Conservation (phyloP, 192 early-diverging fungal genomes). For the Entomortierella chlamydospora region DNA sequence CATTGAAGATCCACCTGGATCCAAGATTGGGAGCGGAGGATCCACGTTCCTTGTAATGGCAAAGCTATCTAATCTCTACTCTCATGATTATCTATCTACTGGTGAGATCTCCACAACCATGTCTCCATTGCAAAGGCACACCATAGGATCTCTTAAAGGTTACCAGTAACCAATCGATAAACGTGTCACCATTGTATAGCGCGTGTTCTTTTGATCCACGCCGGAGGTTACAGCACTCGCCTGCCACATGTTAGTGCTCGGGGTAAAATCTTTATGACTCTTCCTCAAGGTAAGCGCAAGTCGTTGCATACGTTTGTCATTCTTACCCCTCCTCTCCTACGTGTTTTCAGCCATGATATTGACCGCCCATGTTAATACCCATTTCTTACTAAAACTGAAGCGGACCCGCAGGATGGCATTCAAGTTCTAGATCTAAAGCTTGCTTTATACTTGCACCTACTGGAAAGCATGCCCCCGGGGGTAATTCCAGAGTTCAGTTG, state of each 20-base stretch:
- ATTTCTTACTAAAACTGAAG: conserved; percentile 6
- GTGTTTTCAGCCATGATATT: background rate
- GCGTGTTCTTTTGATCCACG: conserved; percentile 50
- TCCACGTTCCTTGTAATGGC: conserved; percentile 54
- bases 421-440: conserved; percentile 35
- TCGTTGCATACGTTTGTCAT: background rate
- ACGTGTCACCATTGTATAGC: conserved; percentile 4
- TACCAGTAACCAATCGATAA: background rate
- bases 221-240: conserved; percentile 57
- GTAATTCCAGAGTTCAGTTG: background rate
- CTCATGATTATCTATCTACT: conserved; percentile 10
- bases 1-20: conserved; percentile 50
- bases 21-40: conserved; percentile 56
- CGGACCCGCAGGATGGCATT: conserved; percentile 23
- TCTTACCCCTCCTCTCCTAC: too few relatives aligned
- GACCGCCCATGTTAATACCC: background rate
- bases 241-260: conserved; percentile 56
- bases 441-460: conserved; percentile 24
- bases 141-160: too few relatives aligned
- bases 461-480: conserved; percentile 34
- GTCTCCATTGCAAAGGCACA: background rate
- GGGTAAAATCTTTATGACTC: conserved; percentile 53
- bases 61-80: conserved; percentile 22
- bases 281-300: conserved; percentile 36
- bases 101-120: background rate